phyloP scores from a whole-genome alignment of 2,329 filamentous ascomycete species.

The Stagonosporopsis vannaccii region DNA sequence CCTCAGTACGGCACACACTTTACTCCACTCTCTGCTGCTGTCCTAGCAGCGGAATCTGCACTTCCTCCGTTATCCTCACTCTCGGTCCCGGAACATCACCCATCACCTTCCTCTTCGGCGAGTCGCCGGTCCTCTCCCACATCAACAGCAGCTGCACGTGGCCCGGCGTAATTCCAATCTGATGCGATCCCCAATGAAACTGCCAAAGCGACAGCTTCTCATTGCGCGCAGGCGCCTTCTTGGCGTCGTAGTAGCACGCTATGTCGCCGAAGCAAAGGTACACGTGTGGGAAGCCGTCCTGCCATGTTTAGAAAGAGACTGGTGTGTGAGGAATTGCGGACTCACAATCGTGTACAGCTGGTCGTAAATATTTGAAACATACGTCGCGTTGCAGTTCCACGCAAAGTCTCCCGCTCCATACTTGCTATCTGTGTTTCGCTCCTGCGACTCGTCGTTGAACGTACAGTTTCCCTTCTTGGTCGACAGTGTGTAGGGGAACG shows the following conservation, averaged over 20 bases:
- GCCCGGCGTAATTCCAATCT: conserved; percentile 44
- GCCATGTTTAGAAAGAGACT: too few relatives aligned
- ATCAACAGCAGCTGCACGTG: conserved; percentile 40
- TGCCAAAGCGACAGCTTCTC: conserved; percentile 39
- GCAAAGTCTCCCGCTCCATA: conserved; percentile 39
- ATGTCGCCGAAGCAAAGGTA: conserved; percentile 46
- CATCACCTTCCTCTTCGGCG: conserved; percentile 25
- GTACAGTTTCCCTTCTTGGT: conserved; percentile 42
- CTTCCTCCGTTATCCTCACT: conserved; percentile 23
- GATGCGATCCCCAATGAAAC: conserved; percentile 43
- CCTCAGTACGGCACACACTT: background rate
- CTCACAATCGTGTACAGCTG: conserved; percentile 42
- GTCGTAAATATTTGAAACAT: conserved; percentile 32
- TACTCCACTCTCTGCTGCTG: conserved; percentile 3
- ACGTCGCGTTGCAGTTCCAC: conserved; percentile 34
- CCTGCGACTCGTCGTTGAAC: conserved; percentile 36
- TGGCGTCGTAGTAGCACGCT: conserved; percentile 45
- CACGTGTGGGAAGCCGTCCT: conserved; percentile 40
- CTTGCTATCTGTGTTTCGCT: conserved; percentile 39
- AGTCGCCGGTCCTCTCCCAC: conserved; percentile 39
- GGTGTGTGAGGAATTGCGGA: background rate
- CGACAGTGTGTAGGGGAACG: conserved; percentile 41
- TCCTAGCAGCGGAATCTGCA: conserved; percentile 35
- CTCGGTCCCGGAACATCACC: conserved; percentile 27
- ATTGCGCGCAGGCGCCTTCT: conserved; percentile 25